A percentile compares a stretch with the other conserved stretches of the same genome.
Evolutionary conservation across 768 basidiomycete genomes (phyloP).

Genomic region (Lenzites betulinus): DNA sequence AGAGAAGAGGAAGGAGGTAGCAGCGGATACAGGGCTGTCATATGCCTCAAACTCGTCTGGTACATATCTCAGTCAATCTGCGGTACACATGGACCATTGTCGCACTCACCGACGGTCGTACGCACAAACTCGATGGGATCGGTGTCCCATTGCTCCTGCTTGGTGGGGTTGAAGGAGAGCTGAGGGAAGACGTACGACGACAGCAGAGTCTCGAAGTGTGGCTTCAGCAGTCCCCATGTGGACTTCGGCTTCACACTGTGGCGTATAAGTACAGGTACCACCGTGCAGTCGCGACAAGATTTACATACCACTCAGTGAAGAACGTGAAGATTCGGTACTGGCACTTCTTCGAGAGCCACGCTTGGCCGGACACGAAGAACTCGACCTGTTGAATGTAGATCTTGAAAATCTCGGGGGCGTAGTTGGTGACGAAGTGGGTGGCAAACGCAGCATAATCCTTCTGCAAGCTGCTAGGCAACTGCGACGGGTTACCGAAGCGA

Average conservation of each 20-base stretch:
- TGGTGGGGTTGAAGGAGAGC: slow-evolving; percentile 71
- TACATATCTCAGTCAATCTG: background rate
- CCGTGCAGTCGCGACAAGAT: background rate
- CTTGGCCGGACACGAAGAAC: slow-evolving; percentile 68
- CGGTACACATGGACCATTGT: background rate
- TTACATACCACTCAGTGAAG: slow-evolving; percentile 80
- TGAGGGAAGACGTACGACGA: slow-evolving; percentile 85
- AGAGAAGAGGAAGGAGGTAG: slow-evolving; percentile 78
- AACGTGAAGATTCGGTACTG: slow-evolving; percentile 84
- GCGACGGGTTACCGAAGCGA: slow-evolving; percentile 86
- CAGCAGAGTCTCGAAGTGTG: slow-evolving; percentile 78
- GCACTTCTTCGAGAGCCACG: slow-evolving; percentile 82
- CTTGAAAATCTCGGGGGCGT: slow-evolving; percentile 87
- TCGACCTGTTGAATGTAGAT: slow-evolving; percentile 74
- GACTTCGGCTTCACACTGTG: slow-evolving; percentile 86
- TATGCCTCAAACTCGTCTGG: slow-evolving; percentile 85
- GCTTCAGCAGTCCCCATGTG: slow-evolving; percentile 88
- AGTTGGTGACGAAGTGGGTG: slow-evolving; percentile 71
- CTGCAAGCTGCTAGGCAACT: slow-evolving; percentile 74
- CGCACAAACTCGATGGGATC: slow-evolving; percentile 87
- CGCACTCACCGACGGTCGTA: slow-evolving; percentile 62
- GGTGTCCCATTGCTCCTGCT: slow-evolving; percentile 71
- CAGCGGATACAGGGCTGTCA: slow-evolving; percentile 74
- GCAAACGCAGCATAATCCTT: slow-evolving; percentile 72
- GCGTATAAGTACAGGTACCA: slow-evolving; percentile 4